Evolutionary conservation across 140 eudicot species (phyloP), one percentile per base, ranked within the genome.

Genomic region (Cichorium intybus): DNA sequence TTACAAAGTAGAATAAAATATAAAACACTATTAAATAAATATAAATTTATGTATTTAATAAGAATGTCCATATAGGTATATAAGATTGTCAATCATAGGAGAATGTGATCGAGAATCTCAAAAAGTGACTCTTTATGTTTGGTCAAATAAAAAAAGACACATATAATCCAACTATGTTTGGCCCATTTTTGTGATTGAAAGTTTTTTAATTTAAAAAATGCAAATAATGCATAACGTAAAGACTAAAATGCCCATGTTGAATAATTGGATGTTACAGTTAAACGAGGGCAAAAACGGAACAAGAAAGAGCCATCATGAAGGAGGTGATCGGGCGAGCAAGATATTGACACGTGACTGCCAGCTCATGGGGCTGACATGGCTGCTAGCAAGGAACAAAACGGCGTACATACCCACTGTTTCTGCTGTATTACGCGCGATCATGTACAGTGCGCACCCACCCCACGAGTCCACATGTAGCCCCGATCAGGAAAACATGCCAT

Each of bases 401-500:
- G 96, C 95, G 16, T 88, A 83, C 83, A 92, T 92, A 43, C 99
- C 99, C 14, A 92, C 99, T 0, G 99, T 92, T 1, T 92, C 99
- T 10, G 99, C 99, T 20, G 99, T 88, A 1, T 34, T 92, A 56
- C 96, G 99, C 16, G 99, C 97, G 75, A 69, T 92, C 60, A 83
- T 92, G 95, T 92, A 92, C 85, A 88, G 95, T 59, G 82, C 99
- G 51, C 99, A 92, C 80, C 95, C 96, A 16, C 87, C 97, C 55
- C 96, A 83, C 64, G 89, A 83, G 75, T 73, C 82, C 60, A 85
- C 34, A 26, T 92, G 99, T 63, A 88, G 96, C 77, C 99, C 97
- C 7, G 99, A 92, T 70, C 99, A 92, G 56, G 97, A 92, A 70
- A 92, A 88, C 95, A 92, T 92, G 99, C 99, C 99, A 27, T 75